Percentiles rank a stretch among this genome's conserved stretches.
These are phyloP conservation scores for Xylaria sp. DNA, from an alignment of 2,329 filamentous ascomycete genomes.

Conservation along the genomic window DNA sequence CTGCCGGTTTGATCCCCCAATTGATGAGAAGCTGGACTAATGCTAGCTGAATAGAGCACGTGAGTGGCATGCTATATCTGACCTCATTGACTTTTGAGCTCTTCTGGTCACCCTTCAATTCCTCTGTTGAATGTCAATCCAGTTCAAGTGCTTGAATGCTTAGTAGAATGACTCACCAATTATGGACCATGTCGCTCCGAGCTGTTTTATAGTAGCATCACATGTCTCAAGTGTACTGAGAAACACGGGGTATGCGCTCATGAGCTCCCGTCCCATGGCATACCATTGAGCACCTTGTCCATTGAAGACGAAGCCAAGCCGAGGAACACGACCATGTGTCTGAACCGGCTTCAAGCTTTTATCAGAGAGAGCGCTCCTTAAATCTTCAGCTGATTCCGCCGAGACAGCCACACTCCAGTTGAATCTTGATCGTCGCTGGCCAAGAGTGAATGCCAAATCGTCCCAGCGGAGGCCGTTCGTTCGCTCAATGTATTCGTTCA, in stretches of 20 bases:
- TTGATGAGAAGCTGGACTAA: slow-evolving; percentile 28
- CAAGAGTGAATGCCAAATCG: slow-evolving; percentile 7
- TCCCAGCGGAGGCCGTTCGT: neutral
- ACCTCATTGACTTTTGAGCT: slow-evolving; percentile 18
- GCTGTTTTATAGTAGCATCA: slow-evolving; percentile 8
- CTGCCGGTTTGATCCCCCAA: slow-evolving; percentile 30
- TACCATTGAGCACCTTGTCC: slow-evolving; percentile 35
- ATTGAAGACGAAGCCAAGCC: slow-evolving; percentile 29
- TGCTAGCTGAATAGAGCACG: slow-evolving; percentile 30
- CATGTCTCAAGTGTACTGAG: slow-evolving; percentile 1
- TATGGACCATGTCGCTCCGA: slow-evolving; percentile 27
- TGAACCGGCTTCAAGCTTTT: neutral
- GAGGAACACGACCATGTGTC: slow-evolving; percentile 5
- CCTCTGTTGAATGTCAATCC: slow-evolving; percentile 39
- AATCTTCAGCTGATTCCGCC: neutral
- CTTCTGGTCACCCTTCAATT: slow-evolving; percentile 19
- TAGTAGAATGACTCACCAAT: slow-evolving; percentile 28
- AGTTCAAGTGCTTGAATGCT: slow-evolving; percentile 37
- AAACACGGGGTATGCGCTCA: slow-evolving; percentile 15
- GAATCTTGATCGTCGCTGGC: slow-evolving; percentile 13
- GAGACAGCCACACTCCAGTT: neutral
- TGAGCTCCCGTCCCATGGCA: slow-evolving; percentile 31
- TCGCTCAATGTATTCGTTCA: neutral
- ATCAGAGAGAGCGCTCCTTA: neutral
- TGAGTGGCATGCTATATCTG: slow-evolving; percentile 26